phyloP scores from a whole-genome alignment of 345 rosid species.

The Geranium brycei region DNA sequence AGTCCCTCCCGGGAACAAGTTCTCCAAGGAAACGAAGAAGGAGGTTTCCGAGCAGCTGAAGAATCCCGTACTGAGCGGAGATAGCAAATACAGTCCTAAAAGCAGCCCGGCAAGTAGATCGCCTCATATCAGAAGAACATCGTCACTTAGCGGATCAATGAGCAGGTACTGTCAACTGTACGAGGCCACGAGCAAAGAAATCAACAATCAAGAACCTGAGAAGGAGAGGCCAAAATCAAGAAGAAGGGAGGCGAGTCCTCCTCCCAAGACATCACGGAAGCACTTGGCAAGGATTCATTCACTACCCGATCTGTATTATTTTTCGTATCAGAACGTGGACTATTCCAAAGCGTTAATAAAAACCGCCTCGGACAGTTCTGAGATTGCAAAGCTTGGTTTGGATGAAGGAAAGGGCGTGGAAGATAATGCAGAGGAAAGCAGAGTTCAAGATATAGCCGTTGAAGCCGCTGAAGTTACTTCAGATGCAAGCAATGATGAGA shows the following conservation, averaged over 20 bases:
- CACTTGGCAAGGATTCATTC: conserved; percentile 46
- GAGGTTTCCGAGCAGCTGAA: conserved; percentile 25
- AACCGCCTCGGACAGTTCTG: conserved; percentile 12
- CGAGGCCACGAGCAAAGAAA: conserved; percentile 35
- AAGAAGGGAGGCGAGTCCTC: conserved; percentile 21
- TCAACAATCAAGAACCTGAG: conserved; percentile 22
- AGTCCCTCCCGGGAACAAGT: conserved; percentile 45
- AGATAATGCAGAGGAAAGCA: conserved; percentile 8
- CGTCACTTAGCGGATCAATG: conserved; percentile 47
- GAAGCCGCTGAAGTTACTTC: conserved; percentile 4
- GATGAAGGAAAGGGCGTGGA: conserved; percentile 6
- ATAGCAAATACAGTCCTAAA: conserved; percentile 10
- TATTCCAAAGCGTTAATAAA: conserved; percentile 10
- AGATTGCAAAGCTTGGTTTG: conserved; percentile 7
- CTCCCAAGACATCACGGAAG: conserved; percentile 13
- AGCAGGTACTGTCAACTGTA: conserved; percentile 54
- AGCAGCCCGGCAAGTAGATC: conserved; percentile 6
- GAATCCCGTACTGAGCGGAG: conserved; percentile 10
- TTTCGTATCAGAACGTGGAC: conserved; percentile 11
- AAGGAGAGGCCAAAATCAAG: conserved; percentile 17
- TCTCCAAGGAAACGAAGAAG: conserved; percentile 40
- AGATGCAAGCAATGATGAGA: conserved; percentile 7
- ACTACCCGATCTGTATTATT: conserved; percentile 44
- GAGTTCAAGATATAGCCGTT: conserved; percentile 11
- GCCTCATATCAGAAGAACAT: conserved; percentile 26